Base-by-base conservation (phyloP, 305 asterid species). In the Petunia hybrid region DNA sequence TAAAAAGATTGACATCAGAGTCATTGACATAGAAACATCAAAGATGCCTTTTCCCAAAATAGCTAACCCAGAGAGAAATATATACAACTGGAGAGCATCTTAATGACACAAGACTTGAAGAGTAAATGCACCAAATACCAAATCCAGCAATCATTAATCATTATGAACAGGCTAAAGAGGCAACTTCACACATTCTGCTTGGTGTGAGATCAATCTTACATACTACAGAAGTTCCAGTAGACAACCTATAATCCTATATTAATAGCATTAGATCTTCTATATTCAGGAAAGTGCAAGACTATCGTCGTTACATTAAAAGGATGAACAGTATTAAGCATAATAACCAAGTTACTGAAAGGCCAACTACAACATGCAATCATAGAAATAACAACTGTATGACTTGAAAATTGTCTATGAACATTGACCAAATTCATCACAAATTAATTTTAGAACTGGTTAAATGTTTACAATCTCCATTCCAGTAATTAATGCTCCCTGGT, bases 251-350 rank as follows among this genome's bases (percentile, higher is more conserved):
- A 46, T 70, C 43, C 46, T 22, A 22, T 22, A 22, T 22, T 22
- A 22, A 12, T 46, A 70, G 77, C 22, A 55, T n/a, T 5, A 70
- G 22, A 56, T 70, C 77, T 42, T 51, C 40, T 9, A 8, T 70
- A 38, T 51, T 70, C 42, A 70, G 60, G 42, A 70, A 46, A 16
- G 9, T 1, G 60, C 42, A 46, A 70, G 42, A 2, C 31, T 46
- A 69, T 70, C 77, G 5, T 22, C 8, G 45, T 45, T 69, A 69
- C 59, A 46, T 70, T 46, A 41, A 46, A 70, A 70, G 77, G 43
- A 70, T 46, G 22, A 70, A 46, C 4, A 10, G 22, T 22, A 70
- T 46, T 12, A 69, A 14, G 59, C 22, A 69, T 8, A 51, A 46
- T 70, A 70, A 46, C 22, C 60, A 22, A 22, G 31, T 22, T 22